Base-by-base conservation (phyloP, 1,284 basidiomycete genomes). In the Tremellales sp. region DNA sequence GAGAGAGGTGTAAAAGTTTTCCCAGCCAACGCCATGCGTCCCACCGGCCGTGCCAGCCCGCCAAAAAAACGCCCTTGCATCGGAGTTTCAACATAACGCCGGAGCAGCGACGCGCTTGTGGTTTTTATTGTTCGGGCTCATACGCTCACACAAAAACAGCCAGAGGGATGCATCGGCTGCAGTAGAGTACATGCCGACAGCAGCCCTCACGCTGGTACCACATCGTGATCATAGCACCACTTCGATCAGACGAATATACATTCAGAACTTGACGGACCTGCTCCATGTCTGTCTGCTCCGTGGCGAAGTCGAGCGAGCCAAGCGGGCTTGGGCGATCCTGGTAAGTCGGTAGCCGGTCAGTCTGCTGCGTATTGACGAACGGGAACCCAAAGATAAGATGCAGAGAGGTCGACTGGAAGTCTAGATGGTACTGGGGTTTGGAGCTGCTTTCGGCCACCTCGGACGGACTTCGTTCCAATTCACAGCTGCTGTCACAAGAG, bases 401-500 rank as follows among this genome's bases (percentile, higher is more conserved):
- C 67, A 84, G 84, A 58, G 89, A 92, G 72, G 75, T 90, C 8
- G 74, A 85, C 56, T 89, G 86, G 86, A 81, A 75, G 62, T 67
- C 77, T 12, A 76, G 86, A 65, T 93, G 89, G 89, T 76, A 75
- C 40, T 83, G 81, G 46, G 85, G 83, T 10, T 65, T 89, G 24
- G 54, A 57, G 5, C 45, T 70, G 28, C 54, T 68, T n/a, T 50
- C 56, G 16, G 42, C 34, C 16, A 22, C 34, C 4, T 21, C 43
- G 16, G 13, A 29, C 8, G 33, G 40, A 24, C n/a, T 25, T 33
- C 26, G 13, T 29, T 28, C 10, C 10, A 27, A 33, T 37, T 24
- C 22, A 12, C 13, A 5, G 45, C 50, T 16, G 47, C 50, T 26
- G 14, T 31, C 25, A 36, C 41, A 42, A 7, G 27, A 40, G 16